phyloP scores from a whole-genome alignment of 2,329 filamentous ascomycete genomes.

The Scleromitrula shiraiana region DNA sequence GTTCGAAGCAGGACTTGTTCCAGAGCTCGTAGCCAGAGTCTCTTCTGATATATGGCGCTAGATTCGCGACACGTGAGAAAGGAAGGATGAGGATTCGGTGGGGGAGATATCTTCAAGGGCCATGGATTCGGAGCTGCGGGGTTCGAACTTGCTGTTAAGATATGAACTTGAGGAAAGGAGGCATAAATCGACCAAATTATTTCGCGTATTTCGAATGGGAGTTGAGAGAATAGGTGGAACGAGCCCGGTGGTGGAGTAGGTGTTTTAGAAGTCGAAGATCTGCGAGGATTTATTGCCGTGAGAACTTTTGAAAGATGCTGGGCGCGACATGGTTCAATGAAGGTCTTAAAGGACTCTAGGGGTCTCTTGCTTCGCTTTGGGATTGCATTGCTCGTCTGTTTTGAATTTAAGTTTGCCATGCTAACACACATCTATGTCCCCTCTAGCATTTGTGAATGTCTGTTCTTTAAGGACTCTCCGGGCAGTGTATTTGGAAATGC shows the following conservation, averaged over 20 bases:
- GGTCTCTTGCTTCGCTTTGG: neutral
- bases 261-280: neutral
- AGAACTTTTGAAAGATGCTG: neutral
- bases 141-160: neutral
- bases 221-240: slow-evolving; percentile 1
- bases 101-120: neutral
- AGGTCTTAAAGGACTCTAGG: neutral
- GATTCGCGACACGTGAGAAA: neutral
- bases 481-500: too few relatives aligned
- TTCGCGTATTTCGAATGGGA: slow-evolving; percentile 2
- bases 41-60: neutral
- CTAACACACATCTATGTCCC: too few relatives aligned
- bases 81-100: neutral
- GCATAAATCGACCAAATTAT: neutral
- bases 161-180: neutral
- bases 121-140: neutral
- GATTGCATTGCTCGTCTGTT: neutral
- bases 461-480: too few relatives aligned
- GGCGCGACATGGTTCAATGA: neutral
- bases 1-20: neutral
- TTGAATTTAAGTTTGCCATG: neutral
- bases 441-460: neutral
- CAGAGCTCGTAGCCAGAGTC: neutral
- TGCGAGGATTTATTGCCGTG: neutral
- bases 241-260: neutral